Evolutionary conservation across 179 eudicot genomes (phyloP).

Genomic region (Amaranthus tricolor): DNA sequence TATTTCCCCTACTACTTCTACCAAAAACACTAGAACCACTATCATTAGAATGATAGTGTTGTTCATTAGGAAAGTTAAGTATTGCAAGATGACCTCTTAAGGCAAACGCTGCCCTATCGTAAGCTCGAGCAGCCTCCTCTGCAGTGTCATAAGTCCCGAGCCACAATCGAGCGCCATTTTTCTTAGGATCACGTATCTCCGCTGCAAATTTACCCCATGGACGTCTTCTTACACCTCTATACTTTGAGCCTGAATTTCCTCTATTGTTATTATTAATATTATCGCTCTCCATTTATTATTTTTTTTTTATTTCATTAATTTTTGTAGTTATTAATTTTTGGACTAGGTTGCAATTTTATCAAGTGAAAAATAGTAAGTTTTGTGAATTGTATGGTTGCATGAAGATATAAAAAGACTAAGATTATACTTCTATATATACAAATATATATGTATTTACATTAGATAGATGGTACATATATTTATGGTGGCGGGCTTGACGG

Average conservation of each 20-base stretch:
- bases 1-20: not conserved
- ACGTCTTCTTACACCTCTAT: slow-evolving; percentile 41
- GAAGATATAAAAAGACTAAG: not conserved
- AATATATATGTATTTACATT: not conserved
- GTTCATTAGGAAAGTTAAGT: slow-evolving; percentile 51
- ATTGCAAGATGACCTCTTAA: slow-evolving; percentile 48
- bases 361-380: not conserved
- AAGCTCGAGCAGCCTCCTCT: slow-evolving; percentile 55
- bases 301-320: not conserved
- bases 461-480: not conserved
- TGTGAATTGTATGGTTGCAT: not conserved
- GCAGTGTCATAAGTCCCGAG: slow-evolving; percentile 50
- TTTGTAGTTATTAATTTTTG: not conserved
- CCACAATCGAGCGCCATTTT: slow-evolving; percentile 47
- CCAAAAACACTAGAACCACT: slow-evolving; percentile 10
- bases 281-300: slow-evolving; percentile 28
- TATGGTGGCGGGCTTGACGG: slow-evolving; percentile 33
- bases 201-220: slow-evolving; percentile 62
- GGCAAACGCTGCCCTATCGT: slow-evolving; percentile 43
- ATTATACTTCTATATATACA: too few relatives aligned
- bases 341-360: not conserved
- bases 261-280: not conserved
- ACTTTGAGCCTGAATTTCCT: slow-evolving; percentile 22
- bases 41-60: slow-evolving; percentile 26
- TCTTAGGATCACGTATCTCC: slow-evolving; percentile 48